phyloP scores from a whole-genome alignment of 345 rosid genomes.

The Gynandropsis gynandra region DNA sequence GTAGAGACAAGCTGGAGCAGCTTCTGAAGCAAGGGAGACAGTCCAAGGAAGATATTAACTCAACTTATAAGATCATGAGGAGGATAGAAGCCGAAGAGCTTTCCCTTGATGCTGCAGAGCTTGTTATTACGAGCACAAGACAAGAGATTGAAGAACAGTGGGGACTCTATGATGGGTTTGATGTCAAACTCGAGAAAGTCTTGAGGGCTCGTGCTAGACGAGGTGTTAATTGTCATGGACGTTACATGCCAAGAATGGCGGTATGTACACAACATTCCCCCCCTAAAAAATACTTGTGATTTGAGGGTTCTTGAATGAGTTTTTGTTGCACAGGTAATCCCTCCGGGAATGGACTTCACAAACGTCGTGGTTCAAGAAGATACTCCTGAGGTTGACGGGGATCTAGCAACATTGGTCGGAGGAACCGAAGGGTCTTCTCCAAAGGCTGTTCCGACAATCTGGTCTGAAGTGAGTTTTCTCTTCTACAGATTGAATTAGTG shows the following conservation, averaged over 20 bases:
- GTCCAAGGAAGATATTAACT: conserved; percentile 83
- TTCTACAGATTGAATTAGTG: background rate
- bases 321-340: conserved; percentile 55
- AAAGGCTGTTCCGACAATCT: conserved; percentile 71
- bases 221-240: conserved; percentile 87
- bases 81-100: conserved; percentile 95
- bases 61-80: conserved; percentile 86
- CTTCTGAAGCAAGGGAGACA: conserved; percentile 93
- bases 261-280: conserved; percentile 31
- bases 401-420: conserved; percentile 44
- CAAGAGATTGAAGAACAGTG: conserved; percentile 98
- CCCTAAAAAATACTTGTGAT: background rate
- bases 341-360: conserved; percentile 99
- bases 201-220: conserved; percentile 91
- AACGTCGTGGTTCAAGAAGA: conserved; percentile 90
- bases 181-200: conserved; percentile 91
- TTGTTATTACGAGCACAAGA: conserved; percentile 87
- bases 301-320: conserved; percentile 1
- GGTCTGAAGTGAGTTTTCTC: conserved; percentile 71
- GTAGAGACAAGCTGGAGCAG: conserved; percentile 94
- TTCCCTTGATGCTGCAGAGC: conserved; percentile 92
- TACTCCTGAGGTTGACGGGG: conserved; percentile 69
- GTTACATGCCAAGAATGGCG: conserved; percentile 96
- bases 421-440: conserved; percentile 83
- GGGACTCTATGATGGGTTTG: conserved; percentile 98